Percentiles rank a stretch among this genome's conserved stretches.
phyloP scores from a whole-genome alignment of 2,329 filamentous ascomycete genomes.

The Ambrosiella beaveri region DNA sequence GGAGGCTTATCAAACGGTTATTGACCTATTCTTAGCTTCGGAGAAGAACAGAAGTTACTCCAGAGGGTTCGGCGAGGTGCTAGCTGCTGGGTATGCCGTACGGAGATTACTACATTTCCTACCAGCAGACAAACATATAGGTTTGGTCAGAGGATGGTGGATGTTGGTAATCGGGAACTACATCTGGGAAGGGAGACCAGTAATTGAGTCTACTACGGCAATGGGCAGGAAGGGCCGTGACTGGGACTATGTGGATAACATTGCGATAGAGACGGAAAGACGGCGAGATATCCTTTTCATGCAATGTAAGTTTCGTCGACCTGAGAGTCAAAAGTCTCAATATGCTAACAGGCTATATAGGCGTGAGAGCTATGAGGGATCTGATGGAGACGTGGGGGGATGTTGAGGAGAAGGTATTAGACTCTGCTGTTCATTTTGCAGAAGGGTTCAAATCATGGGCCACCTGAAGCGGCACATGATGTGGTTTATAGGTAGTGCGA shows the following conservation, averaged over 20 bases:
- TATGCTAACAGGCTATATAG: not conserved
- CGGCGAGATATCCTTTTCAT: conserved; percentile 68
- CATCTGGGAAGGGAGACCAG: conserved; percentile 55
- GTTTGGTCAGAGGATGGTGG: conserved; percentile 77
- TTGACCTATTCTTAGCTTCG: conserved; percentile 44
- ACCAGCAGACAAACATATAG: conserved; percentile 53
- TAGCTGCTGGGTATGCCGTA: conserved; percentile 77
- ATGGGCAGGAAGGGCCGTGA: conserved; percentile 49
- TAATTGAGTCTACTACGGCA: conserved; percentile 48
- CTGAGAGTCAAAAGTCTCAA: not conserved
- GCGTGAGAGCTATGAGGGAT: conserved; percentile 54
- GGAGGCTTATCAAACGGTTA: conserved; percentile 46
- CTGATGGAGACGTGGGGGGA: conserved; percentile 61
- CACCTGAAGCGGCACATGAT: not conserved
- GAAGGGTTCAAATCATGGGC: conserved; percentile 59
- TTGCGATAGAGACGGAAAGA: conserved; percentile 51
- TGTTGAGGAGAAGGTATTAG: conserved; percentile 45
- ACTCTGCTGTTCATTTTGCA: conserved; percentile 52
- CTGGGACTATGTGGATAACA: conserved; percentile 62
- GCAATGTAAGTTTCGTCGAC: conserved; percentile 39
- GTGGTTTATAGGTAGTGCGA: not conserved
- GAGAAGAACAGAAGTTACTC: conserved; percentile 49
- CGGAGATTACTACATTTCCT: conserved; percentile 69
- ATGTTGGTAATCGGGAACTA: conserved; percentile 64
- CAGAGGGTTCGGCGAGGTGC: conserved; percentile 65